These are phyloP conservation scores for Fraxinus anomala DNA, from an alignment of 257 asterid genomes.

Conservation along the genomic window DNA sequence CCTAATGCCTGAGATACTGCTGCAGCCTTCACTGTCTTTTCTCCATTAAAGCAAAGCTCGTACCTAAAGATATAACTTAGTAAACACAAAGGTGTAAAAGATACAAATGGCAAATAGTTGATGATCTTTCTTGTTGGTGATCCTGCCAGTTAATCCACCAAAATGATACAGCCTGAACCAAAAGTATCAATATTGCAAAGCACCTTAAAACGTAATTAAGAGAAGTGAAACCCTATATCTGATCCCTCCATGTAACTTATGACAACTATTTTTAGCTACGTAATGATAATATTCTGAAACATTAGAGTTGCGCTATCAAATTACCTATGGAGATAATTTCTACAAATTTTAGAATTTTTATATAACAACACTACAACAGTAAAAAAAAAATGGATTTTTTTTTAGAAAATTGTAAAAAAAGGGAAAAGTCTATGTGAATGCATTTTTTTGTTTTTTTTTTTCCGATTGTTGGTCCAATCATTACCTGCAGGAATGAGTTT, in stretches of 20 bases:
- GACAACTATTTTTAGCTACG: not conserved
- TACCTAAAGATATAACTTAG: conserved; percentile 55
- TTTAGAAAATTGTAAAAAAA: not conserved
- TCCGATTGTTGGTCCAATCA: conserved; percentile 1
- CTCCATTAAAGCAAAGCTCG: conserved; percentile 85
- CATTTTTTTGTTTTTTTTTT: not conserved
- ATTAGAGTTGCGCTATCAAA: not conserved
- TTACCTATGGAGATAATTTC: not conserved
- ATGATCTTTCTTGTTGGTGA: conserved; percentile 10
- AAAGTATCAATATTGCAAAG: conserved; percentile 6
- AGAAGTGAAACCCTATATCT: not conserved
- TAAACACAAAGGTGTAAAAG: conserved; percentile 22
- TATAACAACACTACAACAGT: not conserved
- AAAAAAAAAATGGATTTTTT: not conserved
- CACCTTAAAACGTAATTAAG: not conserved
- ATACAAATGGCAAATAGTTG: conserved; percentile 3
- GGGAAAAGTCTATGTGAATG: not conserved
- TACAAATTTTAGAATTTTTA: not conserved
- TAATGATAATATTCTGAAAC: not conserved
- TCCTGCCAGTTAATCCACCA: conserved; percentile 9
- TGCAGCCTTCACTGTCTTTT: conserved; percentile 63
- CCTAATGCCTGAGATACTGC: conserved; percentile 48
- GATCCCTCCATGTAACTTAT: not conserved
- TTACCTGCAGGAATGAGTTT: conserved; percentile 82
- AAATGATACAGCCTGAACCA: not conserved